Conservation (phyloP, 2,329 filamentous ascomycete genomes). For the Paecilomyces dactylethromorphus region DNA sequence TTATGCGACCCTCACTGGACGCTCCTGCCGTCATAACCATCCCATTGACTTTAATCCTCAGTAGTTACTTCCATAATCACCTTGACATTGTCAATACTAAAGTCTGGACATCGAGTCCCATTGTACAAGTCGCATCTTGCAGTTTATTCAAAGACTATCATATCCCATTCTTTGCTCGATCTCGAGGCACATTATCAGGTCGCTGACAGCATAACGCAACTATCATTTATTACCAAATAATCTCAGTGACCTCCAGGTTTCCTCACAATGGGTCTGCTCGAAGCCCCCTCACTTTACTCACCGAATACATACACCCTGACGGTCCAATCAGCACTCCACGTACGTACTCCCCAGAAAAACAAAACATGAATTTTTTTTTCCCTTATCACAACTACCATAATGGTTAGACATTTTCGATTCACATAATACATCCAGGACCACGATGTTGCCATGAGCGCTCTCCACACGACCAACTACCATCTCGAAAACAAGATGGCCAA, state of each 20-base stretch:
- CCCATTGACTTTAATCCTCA: not conserved
- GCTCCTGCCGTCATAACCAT: not conserved
- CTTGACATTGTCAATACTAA: not conserved
- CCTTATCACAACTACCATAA: not conserved
- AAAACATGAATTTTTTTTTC: too few relatives aligned
- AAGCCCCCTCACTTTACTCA: not conserved
- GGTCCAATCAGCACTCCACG: conserved; percentile 6
- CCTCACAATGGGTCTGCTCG: conserved; percentile 1
- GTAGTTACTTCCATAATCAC: not conserved
- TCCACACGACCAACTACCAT: conserved; percentile 19
- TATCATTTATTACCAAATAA: not conserved
- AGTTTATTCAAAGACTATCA: not conserved
- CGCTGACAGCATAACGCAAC: not conserved
- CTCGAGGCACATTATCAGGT: not conserved
- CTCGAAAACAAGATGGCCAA: conserved; percentile 17
- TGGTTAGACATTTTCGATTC: not conserved
- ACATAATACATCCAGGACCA: conserved; percentile 10
- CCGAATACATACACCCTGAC: not conserved
- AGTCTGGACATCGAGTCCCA: not conserved
- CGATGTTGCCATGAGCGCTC: conserved; percentile 11
- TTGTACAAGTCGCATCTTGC: not conserved
- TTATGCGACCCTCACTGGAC: not conserved
- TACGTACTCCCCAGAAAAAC: conserved; percentile 4
- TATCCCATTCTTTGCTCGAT: not conserved
- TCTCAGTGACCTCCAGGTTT: not conserved